Conservation (phyloP, 352 stramenopile species). For the Nothophytophthora sp. region DNA sequence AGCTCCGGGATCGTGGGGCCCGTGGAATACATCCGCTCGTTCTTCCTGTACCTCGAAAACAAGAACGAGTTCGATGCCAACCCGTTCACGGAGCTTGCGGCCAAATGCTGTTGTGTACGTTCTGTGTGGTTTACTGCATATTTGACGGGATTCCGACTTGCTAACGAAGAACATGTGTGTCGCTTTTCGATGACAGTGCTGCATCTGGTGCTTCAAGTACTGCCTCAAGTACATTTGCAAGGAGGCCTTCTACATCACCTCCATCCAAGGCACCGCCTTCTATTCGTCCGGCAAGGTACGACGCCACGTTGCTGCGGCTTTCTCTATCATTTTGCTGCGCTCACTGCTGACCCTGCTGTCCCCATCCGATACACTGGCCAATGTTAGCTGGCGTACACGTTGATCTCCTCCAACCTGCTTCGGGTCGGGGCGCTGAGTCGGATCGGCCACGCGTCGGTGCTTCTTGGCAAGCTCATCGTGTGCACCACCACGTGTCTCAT, state of each 20-base stretch:
- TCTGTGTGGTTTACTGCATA: neutral
- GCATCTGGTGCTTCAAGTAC: constrained; percentile 83
- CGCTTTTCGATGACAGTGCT: constrained; percentile 51
- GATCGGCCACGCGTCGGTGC: constrained; percentile 67
- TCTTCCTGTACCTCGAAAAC: constrained; percentile 84
- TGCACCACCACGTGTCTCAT: constrained; percentile 70
- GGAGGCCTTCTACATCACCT: constrained; percentile 78
- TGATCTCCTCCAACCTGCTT: constrained; percentile 74
- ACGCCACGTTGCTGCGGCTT: too few relatives aligned
- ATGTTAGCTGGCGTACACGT: constrained; percentile 55
- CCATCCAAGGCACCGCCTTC: constrained; percentile 80
- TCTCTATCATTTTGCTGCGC: too few relatives aligned
- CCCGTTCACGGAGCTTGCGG: constrained; percentile 48
- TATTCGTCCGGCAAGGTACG: constrained; percentile 76
- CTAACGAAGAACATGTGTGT: constrained; percentile 6
- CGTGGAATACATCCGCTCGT: constrained; percentile 66
- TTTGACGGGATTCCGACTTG: neutral
- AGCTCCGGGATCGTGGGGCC: constrained; percentile 60
- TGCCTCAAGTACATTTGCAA: constrained; percentile 88
- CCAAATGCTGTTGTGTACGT: constrained; percentile 77
- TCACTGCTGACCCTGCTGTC: too few relatives aligned
- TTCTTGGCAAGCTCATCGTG: constrained; percentile 79
- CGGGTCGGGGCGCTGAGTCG: constrained; percentile 64
- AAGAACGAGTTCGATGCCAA: constrained; percentile 82
- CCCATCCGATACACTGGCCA: too few relatives aligned